Evolutionary conservation across 2,329 filamentous ascomycete species (phyloP).

Genomic region (Pseudopithomyces chartarum): DNA sequence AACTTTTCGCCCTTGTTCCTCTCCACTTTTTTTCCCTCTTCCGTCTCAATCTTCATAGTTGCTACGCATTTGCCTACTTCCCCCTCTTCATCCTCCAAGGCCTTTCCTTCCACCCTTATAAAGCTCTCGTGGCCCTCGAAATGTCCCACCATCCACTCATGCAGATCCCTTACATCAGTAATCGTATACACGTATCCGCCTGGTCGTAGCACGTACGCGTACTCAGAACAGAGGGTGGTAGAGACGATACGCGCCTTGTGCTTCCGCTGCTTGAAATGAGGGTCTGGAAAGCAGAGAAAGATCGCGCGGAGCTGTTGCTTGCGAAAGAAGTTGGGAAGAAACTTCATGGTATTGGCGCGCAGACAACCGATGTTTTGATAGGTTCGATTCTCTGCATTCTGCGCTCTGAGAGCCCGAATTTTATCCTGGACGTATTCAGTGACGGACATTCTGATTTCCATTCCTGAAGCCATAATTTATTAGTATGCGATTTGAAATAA

Average conservation of each 20-base stretch:
- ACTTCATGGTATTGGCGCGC: slow-evolving; percentile 97
- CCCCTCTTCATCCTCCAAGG: slow-evolving; percentile 76
- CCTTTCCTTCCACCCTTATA: slow-evolving; percentile 66
- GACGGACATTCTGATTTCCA: slow-evolving; percentile 92
- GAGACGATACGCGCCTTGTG: slow-evolving; percentile 97
- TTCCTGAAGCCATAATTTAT: slow-evolving; percentile 57
- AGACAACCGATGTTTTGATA: slow-evolving; percentile 91
- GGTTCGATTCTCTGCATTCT: slow-evolving; percentile 57
- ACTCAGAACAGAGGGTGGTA: slow-evolving; percentile 85
- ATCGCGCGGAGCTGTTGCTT: slow-evolving; percentile 83
- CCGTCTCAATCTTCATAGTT: slow-evolving; percentile 82
- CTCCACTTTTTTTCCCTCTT: slow-evolving; percentile 96
- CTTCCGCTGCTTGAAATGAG: slow-evolving; percentile 96
- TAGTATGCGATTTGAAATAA: background rate
- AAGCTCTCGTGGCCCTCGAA: slow-evolving; percentile 80
- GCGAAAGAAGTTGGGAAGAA: slow-evolving; percentile 95
- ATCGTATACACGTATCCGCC: slow-evolving; percentile 94
- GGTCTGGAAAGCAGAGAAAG: slow-evolving; percentile 98
- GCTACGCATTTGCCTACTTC: slow-evolving; percentile 72
- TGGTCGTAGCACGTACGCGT: slow-evolving; percentile 82
- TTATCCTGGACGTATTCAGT: slow-evolving; percentile 89
- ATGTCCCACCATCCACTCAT: slow-evolving; percentile 90
- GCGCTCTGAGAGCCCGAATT: slow-evolving; percentile 77
- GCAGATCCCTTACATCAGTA: slow-evolving; percentile 93
- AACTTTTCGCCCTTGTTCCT: slow-evolving; percentile 90